These are phyloP conservation scores for Gastrolobium bilobum DNA, from an alignment of 306 rosid species.

Conservation along the genomic window DNA sequence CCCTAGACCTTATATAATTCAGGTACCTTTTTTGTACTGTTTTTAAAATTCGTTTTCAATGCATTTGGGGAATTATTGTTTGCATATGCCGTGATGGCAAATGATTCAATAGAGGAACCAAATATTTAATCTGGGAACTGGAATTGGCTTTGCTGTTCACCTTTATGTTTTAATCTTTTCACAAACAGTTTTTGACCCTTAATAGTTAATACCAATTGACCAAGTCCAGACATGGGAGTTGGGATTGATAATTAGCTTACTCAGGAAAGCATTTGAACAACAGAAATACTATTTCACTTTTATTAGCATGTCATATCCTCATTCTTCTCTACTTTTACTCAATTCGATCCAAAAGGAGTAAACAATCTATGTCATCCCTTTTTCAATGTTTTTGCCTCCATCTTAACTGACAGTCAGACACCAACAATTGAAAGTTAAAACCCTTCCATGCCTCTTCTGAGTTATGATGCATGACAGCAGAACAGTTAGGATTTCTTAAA, in stretches of 20 bases:
- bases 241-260: constrained; percentile 4
- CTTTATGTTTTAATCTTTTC: constrained; percentile 6
- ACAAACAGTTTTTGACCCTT: background rate
- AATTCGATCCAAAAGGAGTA: background rate
- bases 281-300: background rate
- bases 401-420: background rate
- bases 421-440: background rate
- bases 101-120: background rate
- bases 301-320: background rate
- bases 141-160: constrained; percentile 11
- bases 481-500: background rate
- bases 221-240: constrained; percentile 4
- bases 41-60: background rate
- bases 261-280: constrained; percentile 23
- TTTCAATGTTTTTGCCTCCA: constrained; percentile 2
- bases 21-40: constrained; percentile 54
- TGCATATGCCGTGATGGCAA: background rate
- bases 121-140: constrained; percentile 30
- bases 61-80: constrained; percentile 16
- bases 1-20: constrained; percentile 66
- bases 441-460: constrained; percentile 8
- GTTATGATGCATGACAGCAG: background rate
- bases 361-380: constrained; percentile 4
- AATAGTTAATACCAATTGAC: background rate
- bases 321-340: background rate